These are phyloP conservation scores for Chalciporus piperatus DNA, from an alignment of 768 basidiomycete species.

Conservation along the genomic window DNA sequence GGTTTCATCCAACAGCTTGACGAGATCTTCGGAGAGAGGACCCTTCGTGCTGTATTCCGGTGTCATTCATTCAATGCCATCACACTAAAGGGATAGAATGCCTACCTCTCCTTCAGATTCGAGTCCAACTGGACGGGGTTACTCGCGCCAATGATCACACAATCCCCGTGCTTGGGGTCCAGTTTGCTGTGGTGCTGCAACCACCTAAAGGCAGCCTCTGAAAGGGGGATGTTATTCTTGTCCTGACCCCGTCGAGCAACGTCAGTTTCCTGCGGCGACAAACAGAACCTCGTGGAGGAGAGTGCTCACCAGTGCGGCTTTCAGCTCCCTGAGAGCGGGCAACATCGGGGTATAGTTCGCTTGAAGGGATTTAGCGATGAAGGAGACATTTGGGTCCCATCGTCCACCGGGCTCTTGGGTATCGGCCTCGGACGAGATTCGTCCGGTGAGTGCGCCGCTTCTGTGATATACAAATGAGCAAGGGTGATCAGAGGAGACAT, in stretches of 20 bases:
- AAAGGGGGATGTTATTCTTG: conserved; percentile 7
- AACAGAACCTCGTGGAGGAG: background rate
- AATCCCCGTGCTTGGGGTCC: conserved; percentile 17
- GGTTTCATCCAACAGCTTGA: background rate
- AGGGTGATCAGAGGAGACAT: no score
- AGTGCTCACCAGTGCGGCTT: conserved; percentile 9
- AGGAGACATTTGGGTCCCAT: no score
- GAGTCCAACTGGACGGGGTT: conserved; percentile 35
- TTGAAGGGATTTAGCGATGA: no score
- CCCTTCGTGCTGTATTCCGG: background rate
- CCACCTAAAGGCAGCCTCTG: conserved; percentile 20
- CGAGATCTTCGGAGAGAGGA: conserved; percentile 6
- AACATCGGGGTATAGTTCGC: conserved; percentile 8
- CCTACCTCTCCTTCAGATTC: conserved; percentile 14
- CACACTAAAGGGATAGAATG: background rate
- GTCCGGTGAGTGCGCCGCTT: conserved; percentile 6
- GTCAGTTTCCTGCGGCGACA: background rate
- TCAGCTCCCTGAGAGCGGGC: conserved; percentile 17
- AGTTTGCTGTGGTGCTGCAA: conserved; percentile 22
- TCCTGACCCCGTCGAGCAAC: background rate
- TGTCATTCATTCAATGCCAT: background rate
- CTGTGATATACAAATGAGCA: background rate
- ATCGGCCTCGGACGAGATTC: conserved; percentile 8
- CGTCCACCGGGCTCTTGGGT: background rate
- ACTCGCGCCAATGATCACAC: conserved; percentile 38